These are phyloP conservation scores for Candida ponderosae DNA, from an alignment of 805 yeast genomes.

Conservation along the genomic window DNA sequence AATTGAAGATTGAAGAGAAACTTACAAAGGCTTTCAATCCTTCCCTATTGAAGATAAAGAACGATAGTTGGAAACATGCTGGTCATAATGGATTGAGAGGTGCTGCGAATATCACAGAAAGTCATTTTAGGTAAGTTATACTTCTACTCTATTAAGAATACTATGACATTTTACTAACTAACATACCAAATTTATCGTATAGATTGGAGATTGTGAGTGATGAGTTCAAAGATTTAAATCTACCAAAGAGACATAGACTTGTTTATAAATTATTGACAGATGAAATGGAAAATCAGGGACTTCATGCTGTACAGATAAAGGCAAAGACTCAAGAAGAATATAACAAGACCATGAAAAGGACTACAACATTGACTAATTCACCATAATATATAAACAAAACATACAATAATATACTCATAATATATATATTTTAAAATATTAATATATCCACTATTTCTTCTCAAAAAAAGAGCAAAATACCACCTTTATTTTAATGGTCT, in stretches of 20 bases:
- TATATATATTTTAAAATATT: neutral
- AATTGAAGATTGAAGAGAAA: conserved; percentile 13
- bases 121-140: no score
- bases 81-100: conserved; percentile 80
- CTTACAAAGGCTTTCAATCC: conserved; percentile 28
- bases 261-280: conserved; percentile 63
- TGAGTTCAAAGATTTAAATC: conserved; percentile 51
- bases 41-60: conserved; percentile 41
- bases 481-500: conserved; percentile 18
- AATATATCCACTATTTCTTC: no score
- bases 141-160: no score
- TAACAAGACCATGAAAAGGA: conserved; percentile 10
- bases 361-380: no score
- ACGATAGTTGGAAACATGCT: conserved; percentile 84
- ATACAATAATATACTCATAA: neutral
- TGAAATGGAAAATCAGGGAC: conserved; percentile 62
- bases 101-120: conserved; percentile 63
- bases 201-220: conserved; percentile 67
- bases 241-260: conserved; percentile 73
- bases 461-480: no score
- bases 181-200: no score
- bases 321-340: conserved; percentile 68
- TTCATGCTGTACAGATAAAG: conserved; percentile 84
- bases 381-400: no score
- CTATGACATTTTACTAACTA: no score